Conservation (phyloP, 2,329 filamentous ascomycete genomes). For the Zasmidium cellare region DNA sequence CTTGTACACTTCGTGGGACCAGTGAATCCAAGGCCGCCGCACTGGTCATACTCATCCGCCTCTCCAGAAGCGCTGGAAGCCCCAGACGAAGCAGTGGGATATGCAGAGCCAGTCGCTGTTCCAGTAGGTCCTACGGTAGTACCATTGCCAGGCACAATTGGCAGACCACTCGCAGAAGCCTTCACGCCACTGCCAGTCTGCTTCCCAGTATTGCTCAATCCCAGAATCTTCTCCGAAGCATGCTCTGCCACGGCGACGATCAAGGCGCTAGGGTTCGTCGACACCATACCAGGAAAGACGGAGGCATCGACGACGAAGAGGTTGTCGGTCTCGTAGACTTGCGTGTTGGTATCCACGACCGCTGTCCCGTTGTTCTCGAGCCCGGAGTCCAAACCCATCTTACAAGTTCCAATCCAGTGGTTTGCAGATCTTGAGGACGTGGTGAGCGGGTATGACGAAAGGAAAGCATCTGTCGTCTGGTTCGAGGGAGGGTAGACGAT, state of each 20-base stretch:
- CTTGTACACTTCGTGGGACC: slow-evolving; percentile 7
- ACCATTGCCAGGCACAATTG: neutral
- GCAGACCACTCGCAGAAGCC: neutral
- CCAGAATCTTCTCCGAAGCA: slow-evolving; percentile 55
- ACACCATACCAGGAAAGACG: slow-evolving; percentile 68
- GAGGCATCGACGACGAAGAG: slow-evolving; percentile 68
- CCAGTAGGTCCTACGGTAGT: neutral
- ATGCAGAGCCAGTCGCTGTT: slow-evolving; percentile 2
- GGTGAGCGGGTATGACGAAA: slow-evolving; percentile 48
- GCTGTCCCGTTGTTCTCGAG: slow-evolving; percentile 43
- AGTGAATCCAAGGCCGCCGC: slow-evolving; percentile 11
- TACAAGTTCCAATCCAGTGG: slow-evolving; percentile 46
- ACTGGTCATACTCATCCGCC: slow-evolving; percentile 12
- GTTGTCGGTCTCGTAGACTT: slow-evolving; percentile 64
- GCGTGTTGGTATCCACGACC: slow-evolving; percentile 52
- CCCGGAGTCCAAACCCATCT: slow-evolving; percentile 47
- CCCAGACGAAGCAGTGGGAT: neutral
- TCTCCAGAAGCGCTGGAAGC: neutral
- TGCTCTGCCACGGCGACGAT: slow-evolving; percentile 66
- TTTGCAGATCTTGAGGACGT: slow-evolving; percentile 43
- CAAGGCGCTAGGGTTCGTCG: slow-evolving; percentile 66
- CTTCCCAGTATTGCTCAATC: slow-evolving; percentile 29
- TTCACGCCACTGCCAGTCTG: neutral
- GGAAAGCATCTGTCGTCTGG: slow-evolving; percentile 55
- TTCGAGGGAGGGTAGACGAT: slow-evolving; percentile 56